Evolutionary conservation across 257 asterid species (phyloP), one percentile per base, ranked within the genome.

Genomic region (Solanum peruvianum): DNA sequence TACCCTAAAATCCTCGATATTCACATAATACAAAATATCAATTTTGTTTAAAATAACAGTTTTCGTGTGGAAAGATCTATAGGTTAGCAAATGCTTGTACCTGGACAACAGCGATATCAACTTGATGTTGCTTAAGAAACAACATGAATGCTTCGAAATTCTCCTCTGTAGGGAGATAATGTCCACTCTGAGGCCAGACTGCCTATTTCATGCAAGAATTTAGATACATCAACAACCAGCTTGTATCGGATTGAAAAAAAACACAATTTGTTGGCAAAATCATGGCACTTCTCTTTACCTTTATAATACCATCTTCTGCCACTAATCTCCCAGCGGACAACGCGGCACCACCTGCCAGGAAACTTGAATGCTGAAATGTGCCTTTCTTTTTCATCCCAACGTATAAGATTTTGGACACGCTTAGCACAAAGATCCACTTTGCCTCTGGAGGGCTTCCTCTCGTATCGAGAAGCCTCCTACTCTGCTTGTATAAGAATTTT

Each of bases 111-210:
- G 90, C 86, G 70, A 93, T 86, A 85, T 95, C 96, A 44, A 94
- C 98, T 2, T 91, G 85, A 72, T 92, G 92, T 64, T 92, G 86
- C 92, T 85, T 15, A 70, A 96, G 98, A 90, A 92, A 96, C 0
- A 88, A 87, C 95, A 95, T 92, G 77, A 96, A 92, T 88, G 91
- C 98, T 90, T 94, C 93, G 15, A 95, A 94, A 88, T 95, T 95
- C 89, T 96, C 99, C 91, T 95, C 95, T 2, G 98, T 96, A 15
- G 99, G 99, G 90, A 93, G 98, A 82, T 96, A 96, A 90, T 96
- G 98, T 14, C 99, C 99, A 73, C 99, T 96, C 93, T 96, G 95
- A 89, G 99, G 98, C 98, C 98, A 96, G 69, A 96, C 95, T 5
- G 98, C 98, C 99, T 95, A 70, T 73, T 75, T 52, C 87, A 64